These are phyloP conservation scores for Dionaea muscipula DNA, from an alignment of 179 eudicot species.

Conservation along the genomic window DNA sequence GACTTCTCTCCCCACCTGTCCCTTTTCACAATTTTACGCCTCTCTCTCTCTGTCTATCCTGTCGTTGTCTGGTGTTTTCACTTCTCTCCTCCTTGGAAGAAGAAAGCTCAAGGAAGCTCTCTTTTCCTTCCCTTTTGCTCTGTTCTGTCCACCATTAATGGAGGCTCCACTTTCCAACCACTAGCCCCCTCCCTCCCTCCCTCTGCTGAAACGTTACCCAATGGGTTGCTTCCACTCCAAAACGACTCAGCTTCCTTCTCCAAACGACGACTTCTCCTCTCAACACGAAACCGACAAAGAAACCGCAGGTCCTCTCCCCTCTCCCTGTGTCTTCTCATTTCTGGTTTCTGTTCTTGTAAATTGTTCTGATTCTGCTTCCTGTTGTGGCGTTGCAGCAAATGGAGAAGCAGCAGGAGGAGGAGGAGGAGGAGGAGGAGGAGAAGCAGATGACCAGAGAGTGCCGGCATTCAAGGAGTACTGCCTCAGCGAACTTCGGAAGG, in stretches of 20 bases:
- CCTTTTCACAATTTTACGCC: conserved; percentile 9
- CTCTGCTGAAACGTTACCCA: neutral
- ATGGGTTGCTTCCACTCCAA: conserved; percentile 99
- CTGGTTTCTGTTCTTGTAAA: neutral
- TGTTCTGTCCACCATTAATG: conserved; percentile 14
- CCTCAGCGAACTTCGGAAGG: conserved; percentile 54
- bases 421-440: conserved; percentile 35
- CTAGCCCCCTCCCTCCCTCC: too few relatives aligned
- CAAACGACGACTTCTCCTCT: conserved; percentile 37
- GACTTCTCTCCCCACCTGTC: conserved; percentile 4
- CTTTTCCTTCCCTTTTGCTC: neutral
- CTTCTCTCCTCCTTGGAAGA: neutral
- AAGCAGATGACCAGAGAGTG: conserved; percentile 49
- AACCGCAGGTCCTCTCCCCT: conserved; percentile 36
- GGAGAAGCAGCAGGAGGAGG: conserved; percentile 49
- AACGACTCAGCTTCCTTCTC: conserved; percentile 65
- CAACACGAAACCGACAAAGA: conserved; percentile 46
- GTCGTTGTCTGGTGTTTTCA: neutral
- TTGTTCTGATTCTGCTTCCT: neutral
- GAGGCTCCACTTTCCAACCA: conserved; percentile 7
- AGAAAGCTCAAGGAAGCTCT: too few relatives aligned
- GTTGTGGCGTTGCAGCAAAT: conserved; percentile 26
- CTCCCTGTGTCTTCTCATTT: neutral
- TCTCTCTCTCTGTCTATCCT: neutral
- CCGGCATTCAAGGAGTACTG: conserved; percentile 52